These are phyloP conservation scores for Solanum chacoense DNA, from an alignment of 305 asterid genomes.

Conservation along the genomic window DNA sequence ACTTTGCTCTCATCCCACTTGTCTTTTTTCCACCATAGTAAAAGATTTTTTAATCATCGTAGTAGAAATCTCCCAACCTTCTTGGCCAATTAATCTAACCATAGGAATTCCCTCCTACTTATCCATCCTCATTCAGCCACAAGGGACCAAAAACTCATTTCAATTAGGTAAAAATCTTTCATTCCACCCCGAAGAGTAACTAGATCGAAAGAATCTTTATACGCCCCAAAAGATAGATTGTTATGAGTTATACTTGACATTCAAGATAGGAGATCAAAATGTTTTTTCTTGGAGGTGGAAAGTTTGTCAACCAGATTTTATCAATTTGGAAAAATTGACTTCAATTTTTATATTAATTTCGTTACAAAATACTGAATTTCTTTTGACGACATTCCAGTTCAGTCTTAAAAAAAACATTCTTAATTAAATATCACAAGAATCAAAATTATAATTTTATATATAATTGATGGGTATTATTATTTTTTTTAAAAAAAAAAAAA, in stretches of 20 bases:
- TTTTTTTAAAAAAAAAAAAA: too few species aligned
- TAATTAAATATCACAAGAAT: not conserved
- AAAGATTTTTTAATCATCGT: not conserved
- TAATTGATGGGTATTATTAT: not conserved
- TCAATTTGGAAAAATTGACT: not conserved
- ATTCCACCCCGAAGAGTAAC: not conserved
- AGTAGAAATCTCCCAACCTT: not conserved
- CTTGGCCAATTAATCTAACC: not conserved
- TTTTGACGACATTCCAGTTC: not conserved
- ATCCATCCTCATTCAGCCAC: not conserved
- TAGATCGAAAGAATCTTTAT: not conserved
- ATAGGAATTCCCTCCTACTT: not conserved
- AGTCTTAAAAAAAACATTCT: not conserved
- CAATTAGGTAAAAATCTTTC: not conserved
- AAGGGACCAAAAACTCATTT: not conserved
- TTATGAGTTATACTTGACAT: not conserved
- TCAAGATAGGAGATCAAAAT: not conserved
- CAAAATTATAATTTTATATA: not conserved
- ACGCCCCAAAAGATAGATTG: not conserved
- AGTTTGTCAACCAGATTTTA: not conserved
- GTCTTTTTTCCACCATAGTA: not conserved
- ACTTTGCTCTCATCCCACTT: not conserved
- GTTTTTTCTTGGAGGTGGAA: not conserved
- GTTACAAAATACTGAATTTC: not conserved
- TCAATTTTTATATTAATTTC: too few species aligned